These are phyloP conservation scores for Citrus reticulata DNA, from an alignment of 345 rosid species.

Conservation along the genomic window DNA sequence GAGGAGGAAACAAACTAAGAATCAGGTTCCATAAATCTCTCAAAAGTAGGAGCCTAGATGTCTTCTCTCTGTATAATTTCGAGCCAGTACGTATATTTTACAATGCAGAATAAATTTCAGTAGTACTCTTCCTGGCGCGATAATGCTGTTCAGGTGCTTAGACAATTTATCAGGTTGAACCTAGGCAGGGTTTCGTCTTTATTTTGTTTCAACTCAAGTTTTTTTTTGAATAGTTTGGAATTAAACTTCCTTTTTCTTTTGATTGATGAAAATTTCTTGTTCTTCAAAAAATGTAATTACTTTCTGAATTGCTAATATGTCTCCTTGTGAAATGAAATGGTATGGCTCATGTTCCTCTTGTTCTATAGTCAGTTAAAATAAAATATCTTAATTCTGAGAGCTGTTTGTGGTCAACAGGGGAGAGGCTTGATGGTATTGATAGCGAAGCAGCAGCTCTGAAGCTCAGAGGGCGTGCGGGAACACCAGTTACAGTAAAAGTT, in stretches of 20 bases:
- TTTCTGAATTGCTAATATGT: not conserved
- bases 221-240: not conserved
- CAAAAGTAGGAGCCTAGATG: not conserved
- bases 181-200: not conserved
- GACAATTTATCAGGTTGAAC: not conserved
- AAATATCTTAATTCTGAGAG: not conserved
- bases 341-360: not conserved
- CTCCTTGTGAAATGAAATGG: not conserved
- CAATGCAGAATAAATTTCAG: not conserved
- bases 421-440: slow-evolving; percentile 58
- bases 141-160: not conserved
- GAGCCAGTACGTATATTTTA: not conserved
- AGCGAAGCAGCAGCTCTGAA: slow-evolving; percentile 85
- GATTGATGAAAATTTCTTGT: not conserved
- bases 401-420: slow-evolving; percentile 44
- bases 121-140: not conserved
- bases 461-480: slow-evolving; percentile 85
- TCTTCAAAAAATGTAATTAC: not conserved
- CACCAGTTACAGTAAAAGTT: slow-evolving; percentile 69
- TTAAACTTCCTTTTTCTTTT: not conserved
- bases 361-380: not conserved
- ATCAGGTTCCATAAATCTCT: not conserved
- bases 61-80: not conserved
- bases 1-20: not conserved
- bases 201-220: not conserved